A percentile compares a stretch with the other conserved stretches of the same genome.
These are phyloP conservation scores for Noccaea bulbosa DNA, from an alignment of 345 rosid genomes.

Conservation along the genomic window DNA sequence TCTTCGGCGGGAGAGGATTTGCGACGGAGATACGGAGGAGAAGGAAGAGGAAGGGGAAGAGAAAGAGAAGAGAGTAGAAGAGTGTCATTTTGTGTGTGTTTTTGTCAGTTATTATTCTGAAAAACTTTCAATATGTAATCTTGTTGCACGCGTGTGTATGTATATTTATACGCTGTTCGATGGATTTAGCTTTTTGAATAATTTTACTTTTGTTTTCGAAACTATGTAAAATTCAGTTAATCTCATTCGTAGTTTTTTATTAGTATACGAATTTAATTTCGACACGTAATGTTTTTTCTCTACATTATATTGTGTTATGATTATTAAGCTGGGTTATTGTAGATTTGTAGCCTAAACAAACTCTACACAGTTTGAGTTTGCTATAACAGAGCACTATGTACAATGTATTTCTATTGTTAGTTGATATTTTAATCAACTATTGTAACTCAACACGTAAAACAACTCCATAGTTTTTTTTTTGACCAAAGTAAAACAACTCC, in stretches of 20 bases:
- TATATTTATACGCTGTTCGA: slow-evolving; percentile 11
- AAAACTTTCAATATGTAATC: not conserved
- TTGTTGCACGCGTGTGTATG: slow-evolving; percentile 28
- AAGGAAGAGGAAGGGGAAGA: slow-evolving; percentile 38
- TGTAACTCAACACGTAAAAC: not conserved
- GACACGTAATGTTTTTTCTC: too few species aligned
- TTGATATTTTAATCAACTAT: too few species aligned
- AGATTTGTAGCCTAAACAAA: too few species aligned
- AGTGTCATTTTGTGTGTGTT: slow-evolving; percentile 40
- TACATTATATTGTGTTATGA: too few species aligned
- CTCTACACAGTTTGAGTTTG: too few species aligned
- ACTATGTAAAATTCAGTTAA: not conserved
- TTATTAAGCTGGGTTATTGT: too few species aligned
- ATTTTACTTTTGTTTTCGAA: not conserved
- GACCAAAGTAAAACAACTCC: too few species aligned
- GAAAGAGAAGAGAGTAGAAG: slow-evolving; percentile 32
- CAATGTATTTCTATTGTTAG: not conserved
- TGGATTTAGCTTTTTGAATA: not conserved
- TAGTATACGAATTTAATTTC: too few species aligned
- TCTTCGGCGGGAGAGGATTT: slow-evolving; percentile 39
- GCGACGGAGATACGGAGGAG: slow-evolving; percentile 38
- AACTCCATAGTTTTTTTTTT: not conserved
- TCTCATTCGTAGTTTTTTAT: too few species aligned
- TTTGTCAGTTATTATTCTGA: slow-evolving; percentile 38
- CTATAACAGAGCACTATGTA: too few species aligned